Percentiles rank a stretch among this genome's conserved stretches.
These are phyloP conservation scores for Podospora appendiculata DNA, from an alignment of 495 filamentous ascomycete species.

Conservation along the genomic window DNA sequence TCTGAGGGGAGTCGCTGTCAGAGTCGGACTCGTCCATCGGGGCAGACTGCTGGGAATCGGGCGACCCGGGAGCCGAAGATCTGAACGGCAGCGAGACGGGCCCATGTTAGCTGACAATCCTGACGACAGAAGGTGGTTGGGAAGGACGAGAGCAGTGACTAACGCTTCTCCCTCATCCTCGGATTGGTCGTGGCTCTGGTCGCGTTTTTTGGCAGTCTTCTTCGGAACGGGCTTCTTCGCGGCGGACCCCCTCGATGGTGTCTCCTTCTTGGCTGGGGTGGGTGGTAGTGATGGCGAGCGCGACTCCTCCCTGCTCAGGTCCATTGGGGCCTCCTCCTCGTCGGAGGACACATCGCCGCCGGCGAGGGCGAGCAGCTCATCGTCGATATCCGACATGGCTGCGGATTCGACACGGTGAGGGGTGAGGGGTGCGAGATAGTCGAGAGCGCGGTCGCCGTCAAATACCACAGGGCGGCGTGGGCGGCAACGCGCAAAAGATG, in stretches of 20 bases:
- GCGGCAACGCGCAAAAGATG: too few relatives aligned
- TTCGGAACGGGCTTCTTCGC: constrained; percentile 43
- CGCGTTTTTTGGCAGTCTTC: constrained; percentile 31
- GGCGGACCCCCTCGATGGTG: constrained; percentile 26
- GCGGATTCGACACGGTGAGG: too few relatives aligned
- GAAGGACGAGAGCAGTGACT: constrained; percentile 30
- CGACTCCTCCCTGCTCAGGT: constrained; percentile 30
- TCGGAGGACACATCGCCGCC: constrained; percentile 52
- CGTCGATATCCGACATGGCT: constrained; percentile 62
- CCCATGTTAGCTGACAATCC: not conserved
- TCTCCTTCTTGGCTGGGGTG: constrained; percentile 22
- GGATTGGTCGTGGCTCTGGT: constrained; percentile 54
- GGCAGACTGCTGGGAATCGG: constrained; percentile 69
- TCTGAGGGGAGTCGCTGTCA: constrained; percentile 52
- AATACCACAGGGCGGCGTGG: too few relatives aligned
- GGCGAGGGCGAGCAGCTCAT: constrained; percentile 80
- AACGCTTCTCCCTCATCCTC: constrained; percentile 81
- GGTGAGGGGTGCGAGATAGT: too few relatives aligned
- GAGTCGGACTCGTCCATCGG: constrained; percentile 88
- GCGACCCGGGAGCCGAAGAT: constrained; percentile 57
- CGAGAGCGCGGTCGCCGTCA: too few relatives aligned
- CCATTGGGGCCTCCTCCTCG: constrained; percentile 37
- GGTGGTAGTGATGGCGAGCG: constrained; percentile 25
- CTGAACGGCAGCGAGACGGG: constrained; percentile 23
- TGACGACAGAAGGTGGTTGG: not conserved